A percentile compares a stretch with the other conserved stretches of the same genome.
phyloP scores from a whole-genome alignment of 2,329 filamentous ascomycete genomes.

The Colletotrichum tamarilloi region DNA sequence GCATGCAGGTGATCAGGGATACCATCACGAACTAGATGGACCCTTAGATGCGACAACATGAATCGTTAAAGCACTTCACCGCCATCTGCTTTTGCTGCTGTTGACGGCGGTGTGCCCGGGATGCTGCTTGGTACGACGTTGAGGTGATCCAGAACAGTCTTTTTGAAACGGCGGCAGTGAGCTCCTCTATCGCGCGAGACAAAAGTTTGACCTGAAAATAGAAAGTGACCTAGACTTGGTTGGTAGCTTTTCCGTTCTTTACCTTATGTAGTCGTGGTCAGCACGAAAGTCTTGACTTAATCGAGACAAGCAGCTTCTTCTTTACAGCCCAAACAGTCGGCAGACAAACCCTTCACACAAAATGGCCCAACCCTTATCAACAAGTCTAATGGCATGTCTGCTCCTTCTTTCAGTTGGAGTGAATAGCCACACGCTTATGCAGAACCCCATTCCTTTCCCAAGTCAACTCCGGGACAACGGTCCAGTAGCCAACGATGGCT shows the following conservation, averaged over 20 bases:
- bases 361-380: background rate
- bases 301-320: background rate
- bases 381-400: background rate
- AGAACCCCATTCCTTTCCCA: conserved; percentile 11
- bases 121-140: background rate
- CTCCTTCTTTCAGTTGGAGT: background rate
- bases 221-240: background rate
- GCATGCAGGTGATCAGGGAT: background rate
- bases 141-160: too few relatives aligned
- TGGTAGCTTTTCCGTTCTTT: background rate
- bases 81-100: background rate
- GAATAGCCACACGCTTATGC: background rate
- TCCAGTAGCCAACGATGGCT: background rate
- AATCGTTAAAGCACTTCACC: background rate
- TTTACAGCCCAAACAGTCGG: too few relatives aligned
- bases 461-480: background rate
- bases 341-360: background rate
- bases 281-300: background rate
- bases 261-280: background rate
- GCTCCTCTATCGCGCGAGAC: background rate
- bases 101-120: background rate
- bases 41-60: background rate
- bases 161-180: background rate
- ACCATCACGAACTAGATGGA: background rate
- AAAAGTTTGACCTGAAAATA: background rate